A percentile compares a stretch with the other conserved stretches of the same genome.
phyloP scores from a whole-genome alignment of 441 rosid genomes.

The Erysimum cheiri region DNA sequence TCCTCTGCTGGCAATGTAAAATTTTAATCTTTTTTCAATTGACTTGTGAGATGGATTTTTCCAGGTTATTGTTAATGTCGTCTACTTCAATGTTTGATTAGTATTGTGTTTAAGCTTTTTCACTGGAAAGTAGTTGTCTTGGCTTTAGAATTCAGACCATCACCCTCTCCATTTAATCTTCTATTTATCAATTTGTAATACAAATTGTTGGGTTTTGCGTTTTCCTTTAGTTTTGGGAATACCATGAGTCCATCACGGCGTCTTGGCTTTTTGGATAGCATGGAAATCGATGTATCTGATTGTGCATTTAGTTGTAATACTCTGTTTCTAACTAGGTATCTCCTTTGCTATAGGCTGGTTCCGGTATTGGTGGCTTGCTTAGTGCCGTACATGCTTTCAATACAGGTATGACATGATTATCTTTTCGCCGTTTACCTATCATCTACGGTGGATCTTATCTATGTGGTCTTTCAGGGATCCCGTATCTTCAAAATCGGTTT shows the following conservation, averaged over 20 bases:
- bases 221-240: background rate
- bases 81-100: background rate
- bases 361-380: slow-evolving; percentile 89
- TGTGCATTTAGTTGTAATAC: slow-evolving; percentile 6
- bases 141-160: slow-evolving; percentile 13
- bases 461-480: slow-evolving; percentile 62
- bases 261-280: background rate
- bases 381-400: slow-evolving; percentile 87
- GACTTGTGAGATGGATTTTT: slow-evolving; percentile 9
- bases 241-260: background rate
- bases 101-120: slow-evolving; percentile 14
- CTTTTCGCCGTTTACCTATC: background rate
- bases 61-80: background rate
- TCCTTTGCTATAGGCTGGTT: slow-evolving; percentile 64
- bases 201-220: background rate
- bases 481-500: slow-evolving; percentile 69
- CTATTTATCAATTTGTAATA: slow-evolving; percentile 6
- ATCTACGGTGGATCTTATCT: slow-evolving; percentile 7
- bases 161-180: background rate
- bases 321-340: slow-evolving; percentile 25
- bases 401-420: slow-evolving; percentile 55
- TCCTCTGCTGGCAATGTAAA: background rate
- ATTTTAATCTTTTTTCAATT: background rate
- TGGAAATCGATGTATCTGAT: background rate
- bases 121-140: slow-evolving; percentile 1